Base-by-base conservation (phyloP, 495 filamentous ascomycete genomes). In the Sabuloglossum arenarium region DNA sequence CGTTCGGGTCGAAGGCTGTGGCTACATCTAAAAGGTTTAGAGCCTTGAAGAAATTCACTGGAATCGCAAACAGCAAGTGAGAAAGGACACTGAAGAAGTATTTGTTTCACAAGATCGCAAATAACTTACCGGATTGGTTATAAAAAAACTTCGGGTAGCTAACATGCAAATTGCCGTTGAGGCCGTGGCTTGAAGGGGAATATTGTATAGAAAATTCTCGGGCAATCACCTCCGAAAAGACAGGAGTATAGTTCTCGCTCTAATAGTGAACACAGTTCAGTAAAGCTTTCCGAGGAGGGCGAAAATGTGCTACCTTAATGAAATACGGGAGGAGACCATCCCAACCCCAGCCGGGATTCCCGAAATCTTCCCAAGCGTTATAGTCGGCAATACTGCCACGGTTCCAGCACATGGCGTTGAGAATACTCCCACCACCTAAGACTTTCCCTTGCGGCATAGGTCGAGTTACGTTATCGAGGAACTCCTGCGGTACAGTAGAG, bases 301-400 rank as follows among this genome's bases (percentile, higher is more conserved):
- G 2, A 3, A 19, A 24, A 0, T n/a, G 34, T 1, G 6, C 12
- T 57, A 73, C 72, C 67, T 75, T 77, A 47, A 67, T 69, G 62
- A 77, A 78, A 61, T 84, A 84, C 1, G 78, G 76, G 23, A 78
- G 61, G 24, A 85, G 63, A 32, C 61, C 73, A 0, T 71, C 57
- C 76, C 79, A 84, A 56, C 69, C 73, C 81, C 80, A 84, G n/a
- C 78, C 77, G 1, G 71, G 68, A 60, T 80, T 82, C 1, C 82
- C 80, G 3, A 81, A 63, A 5, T 61, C 63, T 56, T 73, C 68
- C 80, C 80, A 83, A 1, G 71, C 66, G 59, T 84, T 75, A 57
- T 75, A 79, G 59, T 79, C 73, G 14, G 62, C 66, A 0, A 54
- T 55, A 0, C 71, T 58, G 11, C 66, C 66, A 34, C 66, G 61